Base-by-base conservation (phyloP, 2,329 filamentous ascomycete species). In the Dactylellina sp. region DNA sequence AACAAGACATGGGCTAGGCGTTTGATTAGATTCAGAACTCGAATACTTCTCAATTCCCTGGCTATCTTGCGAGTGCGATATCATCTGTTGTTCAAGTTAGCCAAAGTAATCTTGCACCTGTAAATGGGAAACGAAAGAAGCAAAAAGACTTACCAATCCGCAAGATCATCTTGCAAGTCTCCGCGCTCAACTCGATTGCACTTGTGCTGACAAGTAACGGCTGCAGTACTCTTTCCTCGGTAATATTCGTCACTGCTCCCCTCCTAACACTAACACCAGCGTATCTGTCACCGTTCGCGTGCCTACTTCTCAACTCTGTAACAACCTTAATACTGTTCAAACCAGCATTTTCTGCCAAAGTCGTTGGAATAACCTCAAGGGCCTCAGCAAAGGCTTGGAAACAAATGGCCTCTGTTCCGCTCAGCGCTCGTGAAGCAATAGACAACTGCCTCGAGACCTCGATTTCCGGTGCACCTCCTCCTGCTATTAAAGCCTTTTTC, bases 311-410 rank as follows among this genome's bases (percentile, higher is more conserved):
- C 80, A 99, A 84, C 79, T 98, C 95, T 24, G 95, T 99, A 50
- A 99, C 95, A 25, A 99, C 95, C 84, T 96, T 97, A 86, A 99
- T 99, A 81, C 91, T 94, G 86, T 99, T 99, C 76, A 99, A 85
- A 55, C 95, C 95, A 0, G 95, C 95, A 79, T 99, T 99, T 84
- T 99, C 95, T 0, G 95, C 96, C 78, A 99, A 85, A 0, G 95
- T 99, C 35, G 94, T 97, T 12, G 96, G 95, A 62, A 99, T 91
- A 44, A 99, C 92, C 83, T 99, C 95, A 84, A 99, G 90, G 6
- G 95, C 95, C 76, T 99, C 94, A 1, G 96, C 95, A 80, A 99
- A 99, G 0, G 94, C 94, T 84, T 97, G 98, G 92, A 92, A 99
- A 87, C 95, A 99, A 80, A 98, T 97, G 40, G 93, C 89, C 82